Percentiles rank a stretch among this genome's conserved stretches.
Conservation (phyloP, 2,329 filamentous ascomycete genomes). For the Penicillium polonicum region DNA sequence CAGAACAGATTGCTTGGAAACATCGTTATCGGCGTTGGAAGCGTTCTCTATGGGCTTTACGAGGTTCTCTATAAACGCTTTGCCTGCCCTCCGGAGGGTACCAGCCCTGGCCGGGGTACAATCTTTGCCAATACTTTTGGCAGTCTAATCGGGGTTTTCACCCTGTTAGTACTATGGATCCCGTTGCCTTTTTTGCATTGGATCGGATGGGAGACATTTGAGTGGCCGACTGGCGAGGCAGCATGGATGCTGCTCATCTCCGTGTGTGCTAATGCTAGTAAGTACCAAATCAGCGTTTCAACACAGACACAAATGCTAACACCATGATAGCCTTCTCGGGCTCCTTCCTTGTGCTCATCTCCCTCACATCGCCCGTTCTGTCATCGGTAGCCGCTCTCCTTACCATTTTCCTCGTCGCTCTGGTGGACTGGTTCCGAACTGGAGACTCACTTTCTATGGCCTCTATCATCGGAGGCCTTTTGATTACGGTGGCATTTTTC, state of each 20-base stretch:
- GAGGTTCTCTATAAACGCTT: conserved; percentile 94
- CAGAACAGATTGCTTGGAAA: conserved; percentile 78
- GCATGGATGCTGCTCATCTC: conserved; percentile 78
- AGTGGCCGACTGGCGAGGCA: conserved; percentile 72
- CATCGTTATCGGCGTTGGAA: conserved; percentile 85
- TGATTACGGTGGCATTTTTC: conserved; percentile 87
- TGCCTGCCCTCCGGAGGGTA: conserved; percentile 89
- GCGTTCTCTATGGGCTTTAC: conserved; percentile 92
- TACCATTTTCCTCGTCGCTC: conserved; percentile 93
- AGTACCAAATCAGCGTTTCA: conserved; percentile 28
- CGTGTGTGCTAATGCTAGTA: conserved; percentile 79
- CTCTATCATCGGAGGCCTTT: conserved; percentile 74
- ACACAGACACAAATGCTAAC: conserved; percentile 1
- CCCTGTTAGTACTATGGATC: conserved; percentile 83
- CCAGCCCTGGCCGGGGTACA: conserved; percentile 80
- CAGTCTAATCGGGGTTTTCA: conserved; percentile 82
- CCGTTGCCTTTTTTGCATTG: conserved; percentile 82
- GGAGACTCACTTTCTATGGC: conserved; percentile 72
- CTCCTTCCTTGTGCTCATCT: conserved; percentile 88
- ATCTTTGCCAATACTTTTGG: conserved; percentile 94
- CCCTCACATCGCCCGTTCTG: conserved; percentile 85
- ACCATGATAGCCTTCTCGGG: conserved; percentile 69
- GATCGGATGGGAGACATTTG: conserved; percentile 76
- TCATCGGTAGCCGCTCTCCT: conserved; percentile 89
- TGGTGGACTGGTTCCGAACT: conserved; percentile 85